Evolutionary conservation across 2,329 filamentous ascomycete species (phyloP).

Genomic region (Fusarium zealandicum): DNA sequence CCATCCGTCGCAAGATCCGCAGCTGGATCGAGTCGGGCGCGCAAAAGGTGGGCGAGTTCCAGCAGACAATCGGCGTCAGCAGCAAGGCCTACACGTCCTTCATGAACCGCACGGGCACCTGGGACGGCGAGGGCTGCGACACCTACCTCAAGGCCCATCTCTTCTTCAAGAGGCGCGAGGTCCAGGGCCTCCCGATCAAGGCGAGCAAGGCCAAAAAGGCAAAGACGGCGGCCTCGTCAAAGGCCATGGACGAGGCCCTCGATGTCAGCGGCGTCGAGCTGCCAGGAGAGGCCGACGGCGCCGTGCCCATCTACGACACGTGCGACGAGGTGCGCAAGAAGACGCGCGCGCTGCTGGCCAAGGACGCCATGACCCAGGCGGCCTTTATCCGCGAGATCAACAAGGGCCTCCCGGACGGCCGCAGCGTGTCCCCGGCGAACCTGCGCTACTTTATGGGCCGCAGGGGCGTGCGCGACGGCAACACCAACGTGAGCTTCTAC

Average conservation of each 20-base stretch:
- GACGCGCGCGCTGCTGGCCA: constrained; percentile 57
- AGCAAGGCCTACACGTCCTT: constrained; percentile 52
- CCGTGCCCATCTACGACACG: constrained; percentile 61
- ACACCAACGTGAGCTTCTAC: constrained; percentile 59
- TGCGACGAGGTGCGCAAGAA: constrained; percentile 66
- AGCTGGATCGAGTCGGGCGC: constrained; percentile 38
- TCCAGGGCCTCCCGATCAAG: constrained; percentile 53
- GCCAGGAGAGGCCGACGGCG: constrained; percentile 54
- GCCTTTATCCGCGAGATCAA: constrained; percentile 58
- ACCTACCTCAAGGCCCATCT: constrained; percentile 47
- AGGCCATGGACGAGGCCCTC: constrained; percentile 38
- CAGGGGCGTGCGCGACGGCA: constrained; percentile 57
- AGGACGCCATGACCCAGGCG: constrained; percentile 57
- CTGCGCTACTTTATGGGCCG: constrained; percentile 59
- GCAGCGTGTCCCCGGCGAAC: constrained; percentile 52
- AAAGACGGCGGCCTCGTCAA: constrained; percentile 36
- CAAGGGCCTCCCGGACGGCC: constrained; percentile 48
- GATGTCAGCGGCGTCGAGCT: constrained; percentile 55
- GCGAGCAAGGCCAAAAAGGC: constrained; percentile 44
- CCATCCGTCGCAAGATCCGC: constrained; percentile 36
- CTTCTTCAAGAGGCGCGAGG: constrained; percentile 61
- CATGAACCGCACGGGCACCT: constrained; percentile 55
- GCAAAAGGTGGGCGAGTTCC: constrained; percentile 53
- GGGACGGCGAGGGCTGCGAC: constrained; percentile 46
- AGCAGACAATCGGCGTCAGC: constrained; percentile 51